Evolutionary conservation across 139 green algal species (phyloP).

Genomic region (Axilococcus clingmanii): DNA sequence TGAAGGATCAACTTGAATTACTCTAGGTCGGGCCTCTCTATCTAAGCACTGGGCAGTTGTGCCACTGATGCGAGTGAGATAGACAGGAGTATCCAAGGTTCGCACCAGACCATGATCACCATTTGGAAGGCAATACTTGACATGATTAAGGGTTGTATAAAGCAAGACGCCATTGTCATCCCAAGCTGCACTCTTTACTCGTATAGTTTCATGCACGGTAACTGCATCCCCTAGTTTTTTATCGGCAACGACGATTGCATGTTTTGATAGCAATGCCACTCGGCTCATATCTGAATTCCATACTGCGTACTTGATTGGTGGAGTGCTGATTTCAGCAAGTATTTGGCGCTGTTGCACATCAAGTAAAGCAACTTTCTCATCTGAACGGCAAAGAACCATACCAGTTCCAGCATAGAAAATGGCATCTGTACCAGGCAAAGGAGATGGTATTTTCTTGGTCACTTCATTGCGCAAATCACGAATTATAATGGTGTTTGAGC

Average conservation of each 20-base stretch:
- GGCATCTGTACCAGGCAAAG: constrained; percentile 65
- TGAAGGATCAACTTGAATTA: constrained; percentile 84
- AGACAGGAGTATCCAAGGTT: constrained; percentile 93
- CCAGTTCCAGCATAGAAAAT: constrained; percentile 98
- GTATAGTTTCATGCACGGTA: constrained; percentile 97
- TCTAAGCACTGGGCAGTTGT: constrained; percentile 85
- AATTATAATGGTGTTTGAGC: constrained; percentile 73
- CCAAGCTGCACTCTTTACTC: constrained; percentile 91
- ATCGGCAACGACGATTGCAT: constrained; percentile 92
- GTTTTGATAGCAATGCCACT: constrained; percentile 95
- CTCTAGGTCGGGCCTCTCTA: constrained; percentile 84
- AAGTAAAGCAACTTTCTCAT: constrained; percentile 96
- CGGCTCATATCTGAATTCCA: constrained; percentile 89
- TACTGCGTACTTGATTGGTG: constrained; percentile 96
- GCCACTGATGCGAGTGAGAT: constrained; percentile 76
- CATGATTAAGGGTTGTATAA: constrained; percentile 99
- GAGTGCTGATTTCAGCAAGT: constrained; percentile 77
- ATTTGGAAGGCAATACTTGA: constrained; percentile 98
- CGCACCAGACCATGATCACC: constrained; percentile 96
- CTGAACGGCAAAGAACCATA: constrained; percentile 81
- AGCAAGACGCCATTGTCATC: constrained; percentile 93
- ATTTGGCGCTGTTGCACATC: constrained; percentile 92
- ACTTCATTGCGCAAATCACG: constrained; percentile 91
- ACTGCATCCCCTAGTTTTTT: constrained; percentile 77
- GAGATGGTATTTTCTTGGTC: constrained; percentile 87